Base-by-base conservation (phyloP, 495 filamentous ascomycete genomes). In the Tuber indicum region DNA sequence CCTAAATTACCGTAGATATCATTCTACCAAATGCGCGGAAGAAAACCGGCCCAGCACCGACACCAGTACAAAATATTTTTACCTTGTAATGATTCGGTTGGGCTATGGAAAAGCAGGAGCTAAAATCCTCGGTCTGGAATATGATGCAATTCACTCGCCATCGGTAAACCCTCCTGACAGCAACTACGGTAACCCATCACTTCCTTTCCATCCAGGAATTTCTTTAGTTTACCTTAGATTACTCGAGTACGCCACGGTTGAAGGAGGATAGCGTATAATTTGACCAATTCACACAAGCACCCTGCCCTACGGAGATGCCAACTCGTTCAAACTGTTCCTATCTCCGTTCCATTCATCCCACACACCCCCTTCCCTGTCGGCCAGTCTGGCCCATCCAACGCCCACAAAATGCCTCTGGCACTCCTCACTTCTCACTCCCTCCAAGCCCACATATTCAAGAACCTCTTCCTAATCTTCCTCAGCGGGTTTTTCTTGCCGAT, bases 401-500 rank as follows among this genome's bases (percentile, higher is more conserved):
- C 52, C 12, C 26, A 66, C 3, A 66, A 66, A 66, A 66, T 66
- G 58, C 58, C 58, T 1, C 14, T 66, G 58, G 58, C 10, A 32
- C n/a, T 36, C 58, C 12, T 32, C 26, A 66, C 58, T 12, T 36
- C 26, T 12, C 42, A 32, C 2, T 32, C 75, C 39, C 75, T 72
- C 44, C 23, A 9, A 1, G 10, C n/a, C 9, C 87, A 89, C 74
- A 70, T 86, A n/a, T 78, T 85, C 71, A 86, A 88, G 79, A 88
- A 89, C 73, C 72, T 85, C 26, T 75, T 85, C 26, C 84, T 91
- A 4, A 83, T 90, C 10, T 43, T 85, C n/a, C 79, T 90, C n/a
- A 86, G 85, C 58, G 2, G 91, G 32, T 39, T 89, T 4, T 82
- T 89, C 70, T 84, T 92, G 7, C 90, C 89, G 0, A 70, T 90